phyloP scores from a whole-genome alignment of 352 stramenopile genomes.

The Phytophthora pini region DNA sequence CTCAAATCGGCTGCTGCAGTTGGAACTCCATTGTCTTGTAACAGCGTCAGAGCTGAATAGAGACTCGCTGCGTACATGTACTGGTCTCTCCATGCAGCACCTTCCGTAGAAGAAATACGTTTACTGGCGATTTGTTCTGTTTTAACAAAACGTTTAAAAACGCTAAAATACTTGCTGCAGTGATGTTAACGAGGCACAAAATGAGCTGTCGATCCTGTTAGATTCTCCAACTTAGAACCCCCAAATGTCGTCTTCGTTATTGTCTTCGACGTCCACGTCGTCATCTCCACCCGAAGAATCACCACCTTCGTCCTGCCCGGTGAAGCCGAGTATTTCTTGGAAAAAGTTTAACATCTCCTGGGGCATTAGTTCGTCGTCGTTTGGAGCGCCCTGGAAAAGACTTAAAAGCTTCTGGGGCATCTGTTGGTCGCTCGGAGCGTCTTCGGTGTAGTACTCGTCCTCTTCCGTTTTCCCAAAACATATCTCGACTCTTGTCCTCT shows the following conservation, averaged over 20 bases:
- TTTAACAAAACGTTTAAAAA: no score
- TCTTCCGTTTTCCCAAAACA: constrained; percentile 8
- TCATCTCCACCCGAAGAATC: constrained; percentile 2
- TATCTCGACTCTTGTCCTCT: constrained; percentile 4
- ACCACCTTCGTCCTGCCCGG: neutral
- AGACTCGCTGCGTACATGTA: no score
- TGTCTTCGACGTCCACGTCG: neutral
- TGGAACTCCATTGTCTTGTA: no score
- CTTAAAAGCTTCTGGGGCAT: neutral
- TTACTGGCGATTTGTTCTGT: no score
- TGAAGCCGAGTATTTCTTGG: constrained; percentile 14
- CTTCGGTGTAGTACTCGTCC: constrained; percentile 11
- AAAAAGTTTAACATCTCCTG: constrained; percentile 10
- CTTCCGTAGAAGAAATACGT: no score
- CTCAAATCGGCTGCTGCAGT: no score
- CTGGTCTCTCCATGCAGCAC: no score
- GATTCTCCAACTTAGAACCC: neutral
- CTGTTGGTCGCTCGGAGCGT: neutral
- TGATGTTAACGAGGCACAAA: no score
- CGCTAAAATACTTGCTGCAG: no score
- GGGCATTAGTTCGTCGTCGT: neutral
- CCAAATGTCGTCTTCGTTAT: neutral
- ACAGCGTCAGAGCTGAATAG: no score
- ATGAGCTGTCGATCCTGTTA: no score
- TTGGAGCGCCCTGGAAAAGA: neutral